Evolutionary conservation across 2,329 filamentous ascomycete species (phyloP).

Genomic region (Alternaria brassicicola): DNA sequence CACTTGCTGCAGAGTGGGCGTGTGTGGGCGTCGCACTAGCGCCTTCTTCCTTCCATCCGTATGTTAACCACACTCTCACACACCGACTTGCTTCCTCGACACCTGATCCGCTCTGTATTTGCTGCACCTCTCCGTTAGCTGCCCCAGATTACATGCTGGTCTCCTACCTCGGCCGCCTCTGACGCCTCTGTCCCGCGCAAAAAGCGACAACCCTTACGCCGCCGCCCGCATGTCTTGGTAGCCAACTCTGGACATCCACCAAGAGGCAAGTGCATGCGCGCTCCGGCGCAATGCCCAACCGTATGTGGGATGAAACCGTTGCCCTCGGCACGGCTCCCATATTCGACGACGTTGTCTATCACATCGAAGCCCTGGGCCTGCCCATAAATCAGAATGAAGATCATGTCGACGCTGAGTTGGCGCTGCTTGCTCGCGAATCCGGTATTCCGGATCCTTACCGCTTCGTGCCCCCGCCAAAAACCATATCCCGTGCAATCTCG

Average conservation of each 20-base stretch:
- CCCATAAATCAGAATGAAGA: slow-evolving; percentile 38
- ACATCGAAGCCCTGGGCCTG: slow-evolving; percentile 39
- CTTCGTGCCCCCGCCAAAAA: slow-evolving; percentile 32
- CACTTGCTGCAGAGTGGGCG: not conserved
- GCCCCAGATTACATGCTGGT: slow-evolving; percentile 11
- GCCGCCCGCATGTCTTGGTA: slow-evolving; percentile 26
- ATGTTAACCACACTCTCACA: slow-evolving; percentile 10
- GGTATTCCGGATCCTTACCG: slow-evolving; percentile 45
- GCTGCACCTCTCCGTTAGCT: slow-evolving; percentile 8
- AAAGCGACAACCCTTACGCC: slow-evolving; percentile 16
- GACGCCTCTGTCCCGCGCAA: slow-evolving; percentile 1
- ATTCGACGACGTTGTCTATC: slow-evolving; percentile 44
- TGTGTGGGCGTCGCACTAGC: slow-evolving; percentile 7
- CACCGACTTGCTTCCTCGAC: slow-evolving; percentile 12
- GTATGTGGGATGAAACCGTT: slow-evolving; percentile 27
- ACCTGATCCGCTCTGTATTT: slow-evolving; percentile 12
- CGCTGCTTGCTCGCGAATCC: slow-evolving; percentile 34
- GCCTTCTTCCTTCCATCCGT: not conserved
- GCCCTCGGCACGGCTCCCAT: slow-evolving; percentile 40
- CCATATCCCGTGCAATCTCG: slow-evolving; percentile 38
- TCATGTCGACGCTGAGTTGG: slow-evolving; percentile 38
- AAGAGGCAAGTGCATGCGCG: slow-evolving; percentile 36
- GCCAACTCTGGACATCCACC: slow-evolving; percentile 31
- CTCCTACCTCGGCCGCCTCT: not conserved
- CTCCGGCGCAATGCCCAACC: slow-evolving; percentile 42